phyloP scores from a whole-genome alignment of 345 rosid species.

The Bruguiera sexangula region DNA sequence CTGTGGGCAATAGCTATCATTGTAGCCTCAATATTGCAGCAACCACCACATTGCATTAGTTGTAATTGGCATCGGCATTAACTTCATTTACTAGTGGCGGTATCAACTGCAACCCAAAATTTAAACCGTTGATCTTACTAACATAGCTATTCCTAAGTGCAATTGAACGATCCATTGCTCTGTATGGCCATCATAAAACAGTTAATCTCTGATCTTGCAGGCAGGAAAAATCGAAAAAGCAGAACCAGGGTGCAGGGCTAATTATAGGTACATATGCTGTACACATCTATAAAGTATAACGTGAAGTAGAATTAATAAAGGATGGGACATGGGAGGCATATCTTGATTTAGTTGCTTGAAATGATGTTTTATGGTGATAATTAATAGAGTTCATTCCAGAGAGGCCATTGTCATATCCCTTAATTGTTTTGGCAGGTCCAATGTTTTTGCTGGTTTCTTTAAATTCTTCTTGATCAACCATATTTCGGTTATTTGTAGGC shows the following conservation, averaged over 20 bases:
- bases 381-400: too few relatives aligned
- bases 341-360: not conserved
- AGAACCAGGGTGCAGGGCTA: not conserved
- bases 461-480: not conserved
- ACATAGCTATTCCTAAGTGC: too few relatives aligned
- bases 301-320: not conserved
- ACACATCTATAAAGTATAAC: not conserved
- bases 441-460: not conserved
- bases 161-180: too few relatives aligned
- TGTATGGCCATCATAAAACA: not conserved
- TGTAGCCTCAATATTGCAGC: too few relatives aligned
- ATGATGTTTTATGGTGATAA: not conserved
- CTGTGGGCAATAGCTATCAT: too few relatives aligned
- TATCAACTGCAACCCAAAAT: too few relatives aligned
- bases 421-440: too few relatives aligned
- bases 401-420: not conserved
- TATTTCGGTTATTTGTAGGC: conserved; percentile 13
- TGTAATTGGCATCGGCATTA: too few relatives aligned
- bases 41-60: too few relatives aligned
- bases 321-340: not conserved
- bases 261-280: not conserved
- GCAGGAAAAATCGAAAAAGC: not conserved
- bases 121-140: too few relatives aligned
- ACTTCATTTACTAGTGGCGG: too few relatives aligned
- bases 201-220: not conserved